Base-by-base conservation (phyloP, 768 basidiomycete genomes). In the Suillus brevipes region DNA sequence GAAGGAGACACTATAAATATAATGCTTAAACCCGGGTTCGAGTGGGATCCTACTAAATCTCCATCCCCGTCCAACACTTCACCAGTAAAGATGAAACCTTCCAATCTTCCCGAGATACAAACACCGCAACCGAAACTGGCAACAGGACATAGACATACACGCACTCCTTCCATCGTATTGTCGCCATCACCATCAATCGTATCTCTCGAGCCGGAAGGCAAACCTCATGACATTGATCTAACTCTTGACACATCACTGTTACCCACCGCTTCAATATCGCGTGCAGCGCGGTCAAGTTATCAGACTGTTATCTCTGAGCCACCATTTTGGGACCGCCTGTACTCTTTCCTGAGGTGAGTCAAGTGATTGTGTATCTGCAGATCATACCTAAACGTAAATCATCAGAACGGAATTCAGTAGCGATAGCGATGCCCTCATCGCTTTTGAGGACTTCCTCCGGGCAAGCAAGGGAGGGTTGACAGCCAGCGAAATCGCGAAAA, bases 401-500 rank as follows among this genome's bases (percentile, higher is more conserved):
- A 57, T 9, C 64, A 91, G 89, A 68, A 75, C 79, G 10, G 86
- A 94, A 73, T 93, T 92, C 68, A 70, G 80, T 28, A 84, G 82
- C 40, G 83, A 85, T 34, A 76, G 80, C 43, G 95, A 96, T 69
- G 87, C 87, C 1, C 81, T 87, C 37, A 75, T 78, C 18, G 92
- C 89, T 1, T 98, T 94, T 78, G 96, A 98, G 77, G 87, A 89
- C 63, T 97, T 94, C 78, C 84, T 99, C 68, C 80, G 87, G 23
- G 91, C 89, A 0, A 89, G 87, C 75, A 96, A 96, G 74, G 89
- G 87, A 8, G 84, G 84, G 34, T 82, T 99, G 71, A 91, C 87
- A 20, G 88, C 94, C 0, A 88, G 83, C 66, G 93, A 98, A 74
- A 93, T 97, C 64, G 97, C 97, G 16, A 92, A 86, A 81, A 95